phyloP scores from a whole-genome alignment of 441 rosid genomes.

The Gossypium aridum region DNA sequence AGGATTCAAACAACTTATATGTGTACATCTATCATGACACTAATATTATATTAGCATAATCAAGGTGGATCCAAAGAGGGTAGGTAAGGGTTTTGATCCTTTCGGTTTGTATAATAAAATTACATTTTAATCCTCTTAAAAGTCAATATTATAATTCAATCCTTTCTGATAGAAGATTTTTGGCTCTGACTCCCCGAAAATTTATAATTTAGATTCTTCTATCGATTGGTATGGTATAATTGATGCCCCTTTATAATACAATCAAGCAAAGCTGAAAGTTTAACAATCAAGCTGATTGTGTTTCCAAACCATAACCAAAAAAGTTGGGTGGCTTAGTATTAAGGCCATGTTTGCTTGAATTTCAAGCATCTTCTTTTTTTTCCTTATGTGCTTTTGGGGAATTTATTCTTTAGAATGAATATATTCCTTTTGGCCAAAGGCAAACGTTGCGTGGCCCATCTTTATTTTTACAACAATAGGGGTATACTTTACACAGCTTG shows the following conservation, averaged over 20 bases:
- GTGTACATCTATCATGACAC: background rate
- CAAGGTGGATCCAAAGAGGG: background rate
- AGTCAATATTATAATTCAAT: no score
- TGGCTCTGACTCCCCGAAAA: no score
- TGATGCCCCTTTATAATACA: slow-evolving; percentile 22
- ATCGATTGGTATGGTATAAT: slow-evolving; percentile 14
- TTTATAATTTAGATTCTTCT: slow-evolving; percentile 20
- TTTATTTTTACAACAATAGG: slow-evolving; percentile 16
- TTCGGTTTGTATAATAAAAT: background rate
- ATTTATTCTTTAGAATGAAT: slow-evolving; percentile 68
- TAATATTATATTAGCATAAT: background rate
- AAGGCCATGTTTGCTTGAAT: slow-evolving; percentile 70
- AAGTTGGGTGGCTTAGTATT: slow-evolving; percentile 34
- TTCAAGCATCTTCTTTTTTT: slow-evolving; percentile 66
- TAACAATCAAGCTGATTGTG: slow-evolving; percentile 44
- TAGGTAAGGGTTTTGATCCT: background rate
- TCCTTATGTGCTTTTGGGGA: slow-evolving; percentile 25
- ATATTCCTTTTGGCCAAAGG: slow-evolving; percentile 49
- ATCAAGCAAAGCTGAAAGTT: slow-evolving; percentile 48
- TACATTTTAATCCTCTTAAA: no score
- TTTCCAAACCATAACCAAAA: slow-evolving; percentile 15
- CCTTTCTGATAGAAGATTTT: no score
- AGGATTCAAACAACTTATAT: background rate
- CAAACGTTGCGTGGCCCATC: slow-evolving; percentile 31
- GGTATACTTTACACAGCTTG: slow-evolving; percentile 21